Evolutionary conservation across 1,139 yeast species (phyloP), one percentile per base, ranked within the genome.

Genomic region (Candida sanyaensis): DNA sequence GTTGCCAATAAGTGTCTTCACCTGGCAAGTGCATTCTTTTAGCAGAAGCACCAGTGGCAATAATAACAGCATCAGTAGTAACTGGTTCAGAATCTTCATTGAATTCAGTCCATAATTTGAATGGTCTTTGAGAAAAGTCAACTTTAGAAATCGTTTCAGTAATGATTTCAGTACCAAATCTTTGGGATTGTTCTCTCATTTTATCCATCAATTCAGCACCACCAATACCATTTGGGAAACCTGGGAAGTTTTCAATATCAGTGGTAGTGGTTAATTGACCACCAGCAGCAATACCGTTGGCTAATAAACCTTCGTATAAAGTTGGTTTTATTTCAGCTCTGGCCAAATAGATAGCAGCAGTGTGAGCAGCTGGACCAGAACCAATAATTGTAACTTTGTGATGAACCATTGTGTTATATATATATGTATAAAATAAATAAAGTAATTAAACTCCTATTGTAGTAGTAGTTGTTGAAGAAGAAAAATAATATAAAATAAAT

Each of bases 301-400:
- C 99, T 67, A 93, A 75, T 86, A 93, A 78, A 61, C 99, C 99
- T 74, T 93, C 99, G 72, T 89, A 93, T 60, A 93, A 70, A 34
- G 90, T 86, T 33, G 99, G 97, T 72, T 88, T 86, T 66, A 91
- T 84, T 76, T 93, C 99, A 36, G 99, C 99, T 71, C 99, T 85
- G 30, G 98, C 86, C 52, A 93, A 78, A 71, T 93, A 93, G 69
- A 93, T 89, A 58, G 99, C 99, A 45, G 99, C 99, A 42, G 99
- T 93, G 78, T 93, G 97, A 49, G 98, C 99, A 52, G 99, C 99
- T 47, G 99, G 99, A 59, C 99, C 99, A 45, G 98, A 92, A 43
- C 98, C 98, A 56, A 92, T 86, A 62, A 92, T 90, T 46, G 96
- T 90, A 55, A 91, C 97, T 73, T 78, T 83, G 75, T 88, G 84